phyloP scores from a whole-genome alignment of 1,284 basidiomycete genomes.

The Fistulinella cinereoalba region DNA sequence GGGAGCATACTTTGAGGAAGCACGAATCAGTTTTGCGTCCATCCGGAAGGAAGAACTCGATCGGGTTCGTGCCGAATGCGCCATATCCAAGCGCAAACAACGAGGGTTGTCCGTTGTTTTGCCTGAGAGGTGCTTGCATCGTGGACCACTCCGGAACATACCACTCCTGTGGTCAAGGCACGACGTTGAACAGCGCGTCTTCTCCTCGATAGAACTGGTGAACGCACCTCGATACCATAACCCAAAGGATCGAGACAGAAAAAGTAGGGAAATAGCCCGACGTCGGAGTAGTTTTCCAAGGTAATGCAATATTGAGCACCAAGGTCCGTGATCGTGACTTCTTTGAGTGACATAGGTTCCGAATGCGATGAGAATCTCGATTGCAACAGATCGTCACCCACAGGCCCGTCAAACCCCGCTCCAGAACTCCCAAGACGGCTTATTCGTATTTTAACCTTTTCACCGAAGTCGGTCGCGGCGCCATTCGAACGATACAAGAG shows the following conservation, averaged over 20 bases:
- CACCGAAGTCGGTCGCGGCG: slow-evolving; percentile 9
- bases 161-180: slow-evolving; percentile 12
- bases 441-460: slow-evolving; percentile 11
- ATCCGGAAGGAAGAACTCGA: slow-evolving; percentile 18
- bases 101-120: slow-evolving; percentile 7
- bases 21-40: slow-evolving; percentile 13
- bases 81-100: slow-evolving; percentile 22
- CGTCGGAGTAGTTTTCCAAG: slow-evolving; percentile 17
- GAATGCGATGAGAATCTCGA: slow-evolving; percentile 2
- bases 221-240: slow-evolving; percentile 19
- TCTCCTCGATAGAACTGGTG: background rate
- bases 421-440: slow-evolving; percentile 4
- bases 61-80: slow-evolving; percentile 20
- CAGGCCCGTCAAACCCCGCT: slow-evolving; percentile 3
- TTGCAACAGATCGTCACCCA: slow-evolving; percentile 10
- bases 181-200: too few relatives aligned
- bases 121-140: slow-evolving; percentile 11
- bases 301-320: slow-evolving; percentile 14
- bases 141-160: slow-evolving; percentile 10
- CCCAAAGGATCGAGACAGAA: slow-evolving; percentile 28
- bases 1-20: too few relatives aligned
- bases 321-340: too few relatives aligned
- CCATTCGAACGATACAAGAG: slow-evolving; percentile 16
- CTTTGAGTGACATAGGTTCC: too few relatives aligned
- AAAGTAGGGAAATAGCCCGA: slow-evolving; percentile 24